Evolutionary conservation across 2,329 filamentous ascomycete genomes (phyloP).

Genomic region (Fusarium sp.): DNA sequence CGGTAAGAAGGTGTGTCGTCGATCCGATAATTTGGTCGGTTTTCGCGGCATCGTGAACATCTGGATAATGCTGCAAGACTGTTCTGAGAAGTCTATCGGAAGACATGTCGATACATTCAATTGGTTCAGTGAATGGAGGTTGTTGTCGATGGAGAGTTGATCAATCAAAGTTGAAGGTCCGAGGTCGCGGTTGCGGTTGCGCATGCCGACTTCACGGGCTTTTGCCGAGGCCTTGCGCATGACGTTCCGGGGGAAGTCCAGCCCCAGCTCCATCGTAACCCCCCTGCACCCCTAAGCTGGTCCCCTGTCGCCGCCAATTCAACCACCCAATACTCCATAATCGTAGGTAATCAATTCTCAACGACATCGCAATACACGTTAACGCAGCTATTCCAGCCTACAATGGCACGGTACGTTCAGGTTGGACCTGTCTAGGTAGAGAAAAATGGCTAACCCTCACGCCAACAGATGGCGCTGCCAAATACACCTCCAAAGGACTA

Average conservation of each 20-base stretch:
- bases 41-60: slow-evolving; percentile 63
- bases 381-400: slow-evolving; percentile 17
- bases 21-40: slow-evolving; percentile 73
- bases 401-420: slow-evolving; percentile 45
- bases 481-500: slow-evolving; percentile 65
- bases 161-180: slow-evolving; percentile 14
- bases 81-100: slow-evolving; percentile 76
- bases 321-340: slow-evolving; percentile 23
- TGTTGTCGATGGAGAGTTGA: slow-evolving; percentile 17
- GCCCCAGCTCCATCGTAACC: slow-evolving; percentile 18
- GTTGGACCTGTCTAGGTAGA: background rate
- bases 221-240: slow-evolving; percentile 49
- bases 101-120: slow-evolving; percentile 64
- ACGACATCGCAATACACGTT: slow-evolving; percentile 20
- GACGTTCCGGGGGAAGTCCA: slow-evolving; percentile 42
- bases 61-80: slow-evolving; percentile 71
- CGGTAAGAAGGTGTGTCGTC: slow-evolving; percentile 75
- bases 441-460: slow-evolving; percentile 20
- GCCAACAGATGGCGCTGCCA: slow-evolving; percentile 44
- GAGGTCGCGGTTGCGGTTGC: slow-evolving; percentile 32
- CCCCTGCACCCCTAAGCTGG: slow-evolving; percentile 1
- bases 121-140: background rate
- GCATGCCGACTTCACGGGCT: slow-evolving; percentile 44
- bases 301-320: slow-evolving; percentile 38
- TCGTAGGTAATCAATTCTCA: slow-evolving; percentile 17